A percentile compares a stretch with the other conserved stretches of the same genome.
phyloP scores from a whole-genome alignment of 768 basidiomycete genomes.

The Collybiopsis luxurians region DNA sequence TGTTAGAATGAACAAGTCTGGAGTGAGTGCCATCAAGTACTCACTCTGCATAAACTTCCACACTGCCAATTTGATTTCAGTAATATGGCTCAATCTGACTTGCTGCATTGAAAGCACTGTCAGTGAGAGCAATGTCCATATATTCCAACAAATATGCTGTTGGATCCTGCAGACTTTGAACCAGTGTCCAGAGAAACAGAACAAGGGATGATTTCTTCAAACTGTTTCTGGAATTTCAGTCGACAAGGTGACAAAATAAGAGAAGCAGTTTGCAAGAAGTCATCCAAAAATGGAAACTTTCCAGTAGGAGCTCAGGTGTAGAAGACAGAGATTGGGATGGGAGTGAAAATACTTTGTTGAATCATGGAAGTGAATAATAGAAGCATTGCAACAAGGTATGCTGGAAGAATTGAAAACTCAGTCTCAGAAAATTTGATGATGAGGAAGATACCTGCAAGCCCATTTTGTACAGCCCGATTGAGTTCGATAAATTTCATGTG shows the following conservation, averaged over 20 bases:
- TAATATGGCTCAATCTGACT: constrained; percentile 27
- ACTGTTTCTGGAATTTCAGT: constrained; percentile 33
- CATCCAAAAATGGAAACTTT: constrained; percentile 26
- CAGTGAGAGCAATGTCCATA: constrained; percentile 40
- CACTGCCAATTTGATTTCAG: constrained; percentile 36
- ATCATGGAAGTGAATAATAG: constrained; percentile 34
- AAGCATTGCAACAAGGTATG: constrained; percentile 30
- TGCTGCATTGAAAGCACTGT: constrained; percentile 31
- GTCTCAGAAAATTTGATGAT: neutral
- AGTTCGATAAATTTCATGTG: constrained; percentile 44
- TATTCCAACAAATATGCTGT: constrained; percentile 37
- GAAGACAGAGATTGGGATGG: constrained; percentile 35
- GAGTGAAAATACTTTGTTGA: constrained; percentile 20
- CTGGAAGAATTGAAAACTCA: constrained; percentile 13
- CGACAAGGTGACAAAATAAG: constrained; percentile 39
- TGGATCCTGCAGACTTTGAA: constrained; percentile 17
- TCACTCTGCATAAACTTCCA: constrained; percentile 36
- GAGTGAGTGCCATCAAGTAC: no score
- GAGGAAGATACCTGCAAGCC: constrained; percentile 24
- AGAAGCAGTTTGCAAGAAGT: constrained; percentile 26
- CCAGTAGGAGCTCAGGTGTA: constrained; percentile 36
- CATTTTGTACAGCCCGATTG: constrained; percentile 46
- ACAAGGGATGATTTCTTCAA: constrained; percentile 34
- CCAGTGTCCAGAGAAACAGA: constrained; percentile 25
- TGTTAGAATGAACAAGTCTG: no score